Base-by-base conservation (phyloP, 192 early-diverging fungal species). In the Umbelopsis sp. region DNA sequence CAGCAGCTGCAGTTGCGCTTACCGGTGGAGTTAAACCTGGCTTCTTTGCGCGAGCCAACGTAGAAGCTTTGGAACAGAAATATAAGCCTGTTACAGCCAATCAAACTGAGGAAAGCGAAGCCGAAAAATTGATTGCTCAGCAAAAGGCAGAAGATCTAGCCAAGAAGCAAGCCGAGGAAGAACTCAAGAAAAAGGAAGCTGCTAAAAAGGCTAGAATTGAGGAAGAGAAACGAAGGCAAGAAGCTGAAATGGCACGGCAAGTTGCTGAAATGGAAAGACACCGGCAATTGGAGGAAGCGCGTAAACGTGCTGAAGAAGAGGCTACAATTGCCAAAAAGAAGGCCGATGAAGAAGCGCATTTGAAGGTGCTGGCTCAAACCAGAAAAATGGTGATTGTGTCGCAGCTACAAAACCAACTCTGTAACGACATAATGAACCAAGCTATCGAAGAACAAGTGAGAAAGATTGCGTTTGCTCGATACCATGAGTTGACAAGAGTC, bases 81-180 rank as follows among this genome's bases (percentile, higher is more conserved):
- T 41, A 70, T 26, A 25, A 12, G 38, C 45, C 36, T 32, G 12
- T n/a, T 21, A 8, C 16, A 24, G 26, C 38, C 26, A n/a, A 44
- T 44, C 34, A 32, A 38, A 50, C 0, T 21, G 25, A 59, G 36
- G 29, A 68, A 38, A 66, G 47, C 45, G 24, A 14, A 22, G 45
- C 45, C 17, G 32, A 62, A 4, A 62, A 62, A 14, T 32, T 62
- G 26, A 29, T 29, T 26, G 45, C 51, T 26, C 44, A 65, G 47
- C 45, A 73, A 36, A 67, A 29, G 16, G 41, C 45, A 20, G 53
- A 50, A 44, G 65, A 70, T 14, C 31, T 26, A 31, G 69, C 22
- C 2, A 32, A 34, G 31, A 70, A 47, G 24, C 25, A 47, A 12
- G 45, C 45, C 1, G 75, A 14, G 6, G 49, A 68, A 16, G 72